Conservation (phyloP, 2,329 filamentous ascomycete species). For the Phyllosticta paracitricarpa region DNA sequence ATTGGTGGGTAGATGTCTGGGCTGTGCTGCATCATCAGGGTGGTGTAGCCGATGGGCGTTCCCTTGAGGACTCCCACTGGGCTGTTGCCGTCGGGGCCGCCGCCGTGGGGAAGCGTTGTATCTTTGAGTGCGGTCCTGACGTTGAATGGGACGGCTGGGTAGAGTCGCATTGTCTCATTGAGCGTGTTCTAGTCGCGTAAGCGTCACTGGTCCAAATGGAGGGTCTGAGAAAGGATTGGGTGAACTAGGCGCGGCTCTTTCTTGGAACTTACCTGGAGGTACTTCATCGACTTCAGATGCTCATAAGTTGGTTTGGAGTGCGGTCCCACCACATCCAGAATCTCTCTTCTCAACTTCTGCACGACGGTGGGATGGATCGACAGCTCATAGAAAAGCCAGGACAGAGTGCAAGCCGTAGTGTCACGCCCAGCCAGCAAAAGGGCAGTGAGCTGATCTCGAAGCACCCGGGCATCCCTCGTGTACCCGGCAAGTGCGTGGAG, state of each 20-base stretch:
- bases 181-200: constrained; percentile 28
- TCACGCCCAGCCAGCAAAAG: constrained; percentile 79
- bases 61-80: constrained; percentile 36
- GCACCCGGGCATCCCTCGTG: constrained; percentile 56
- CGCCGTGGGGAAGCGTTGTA: constrained; percentile 40
- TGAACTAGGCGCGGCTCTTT: background rate
- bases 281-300: constrained; percentile 81
- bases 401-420: constrained; percentile 73
- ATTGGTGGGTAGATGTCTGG: constrained; percentile 37
- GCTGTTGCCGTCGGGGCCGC: constrained; percentile 34
- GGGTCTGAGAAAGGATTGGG: background rate
- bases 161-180: constrained; percentile 37
- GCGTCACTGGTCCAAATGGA: constrained; percentile 23
- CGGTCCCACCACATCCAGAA: constrained; percentile 55
- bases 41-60: constrained; percentile 38
- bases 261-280: constrained; percentile 37
- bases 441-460: constrained; percentile 77
- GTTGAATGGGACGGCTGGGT: constrained; percentile 42
- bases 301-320: constrained; percentile 56
- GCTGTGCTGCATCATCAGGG: constrained; percentile 40
- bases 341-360: constrained; percentile 61
- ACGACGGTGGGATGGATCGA: constrained; percentile 59
- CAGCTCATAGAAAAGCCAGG: constrained; percentile 76
- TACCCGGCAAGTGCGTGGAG: constrained; percentile 74
- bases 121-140: constrained; percentile 37